These are phyloP conservation scores for Glycine soja DNA, from an alignment of 306 rosid genomes.

Conservation along the genomic window DNA sequence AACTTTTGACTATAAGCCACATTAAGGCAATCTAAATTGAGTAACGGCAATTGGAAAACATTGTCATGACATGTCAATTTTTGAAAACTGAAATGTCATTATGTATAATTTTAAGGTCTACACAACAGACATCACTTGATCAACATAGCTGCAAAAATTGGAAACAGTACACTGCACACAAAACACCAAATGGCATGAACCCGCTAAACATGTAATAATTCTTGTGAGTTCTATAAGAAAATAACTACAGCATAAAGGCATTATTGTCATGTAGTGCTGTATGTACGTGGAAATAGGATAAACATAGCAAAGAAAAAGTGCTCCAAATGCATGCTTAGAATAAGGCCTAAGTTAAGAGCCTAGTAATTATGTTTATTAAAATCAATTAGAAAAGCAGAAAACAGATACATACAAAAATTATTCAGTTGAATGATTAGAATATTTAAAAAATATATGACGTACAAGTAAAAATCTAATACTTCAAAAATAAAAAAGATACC, in stretches of 20 bases:
- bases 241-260: conserved; percentile 1
- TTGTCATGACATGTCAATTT: conserved; percentile 20
- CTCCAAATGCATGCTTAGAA: neutral
- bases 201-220: neutral
- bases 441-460: neutral
- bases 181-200: conserved; percentile 12
- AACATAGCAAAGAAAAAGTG: conserved; percentile 11
- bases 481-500: conserved; percentile 51
- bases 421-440: neutral
- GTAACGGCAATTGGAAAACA: conserved; percentile 4
- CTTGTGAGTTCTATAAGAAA: neutral
- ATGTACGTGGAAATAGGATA: neutral
- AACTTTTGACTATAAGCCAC: conserved; percentile 9
- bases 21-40: conserved; percentile 35
- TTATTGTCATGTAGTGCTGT: neutral
- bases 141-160: neutral
- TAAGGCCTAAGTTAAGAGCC: conserved; percentile 10
- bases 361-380: conserved; percentile 20
- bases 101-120: neutral
- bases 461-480: conserved; percentile 12
- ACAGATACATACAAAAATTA: neutral
- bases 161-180: conserved; percentile 12
- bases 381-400: conserved; percentile 10
- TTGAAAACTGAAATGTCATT: conserved; percentile 11
- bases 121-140: conserved; percentile 12